Conservation (phyloP, 441 rosid genomes). For the Raphanus hybrid region DNA sequence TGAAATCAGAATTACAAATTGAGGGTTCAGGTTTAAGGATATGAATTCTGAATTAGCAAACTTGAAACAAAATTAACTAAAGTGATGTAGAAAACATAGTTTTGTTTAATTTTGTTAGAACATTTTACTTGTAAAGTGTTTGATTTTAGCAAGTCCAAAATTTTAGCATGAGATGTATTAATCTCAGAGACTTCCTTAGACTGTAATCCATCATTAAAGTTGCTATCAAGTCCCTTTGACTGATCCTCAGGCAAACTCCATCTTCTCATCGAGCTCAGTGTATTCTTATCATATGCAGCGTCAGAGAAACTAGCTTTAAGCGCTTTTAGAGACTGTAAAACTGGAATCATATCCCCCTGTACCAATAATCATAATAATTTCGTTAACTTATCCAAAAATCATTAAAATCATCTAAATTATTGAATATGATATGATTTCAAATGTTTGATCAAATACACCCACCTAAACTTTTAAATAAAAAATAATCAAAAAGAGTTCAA, state of each 20-base stretch:
- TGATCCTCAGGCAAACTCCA: conserved; percentile 51
- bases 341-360: conserved; percentile 75
- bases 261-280: conserved; percentile 51
- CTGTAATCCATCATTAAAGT: conserved; percentile 43
- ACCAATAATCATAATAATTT: neutral
- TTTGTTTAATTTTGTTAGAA: neutral
- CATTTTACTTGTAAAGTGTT: conserved; percentile 37
- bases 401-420: neutral
- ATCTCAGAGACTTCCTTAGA: conserved; percentile 58
- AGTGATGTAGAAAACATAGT: neutral
- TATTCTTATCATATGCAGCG: conserved; percentile 41
- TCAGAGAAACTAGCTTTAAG: conserved; percentile 53
- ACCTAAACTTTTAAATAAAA: neutral
- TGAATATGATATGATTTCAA: neutral
- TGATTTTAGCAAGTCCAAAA: conserved; percentile 68
- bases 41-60: neutral
- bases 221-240: conserved; percentile 24
- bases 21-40: conserved; percentile 3
- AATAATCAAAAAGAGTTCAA: neutral
- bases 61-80: neutral
- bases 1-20: conserved; percentile 27
- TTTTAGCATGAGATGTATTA: conserved; percentile 60
- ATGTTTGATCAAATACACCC: neutral
- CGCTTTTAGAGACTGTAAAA: conserved; percentile 63
- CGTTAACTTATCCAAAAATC: neutral